phyloP scores from a whole-genome alignment of 148 eudicot species.

The Rhododendron vialii region DNA sequence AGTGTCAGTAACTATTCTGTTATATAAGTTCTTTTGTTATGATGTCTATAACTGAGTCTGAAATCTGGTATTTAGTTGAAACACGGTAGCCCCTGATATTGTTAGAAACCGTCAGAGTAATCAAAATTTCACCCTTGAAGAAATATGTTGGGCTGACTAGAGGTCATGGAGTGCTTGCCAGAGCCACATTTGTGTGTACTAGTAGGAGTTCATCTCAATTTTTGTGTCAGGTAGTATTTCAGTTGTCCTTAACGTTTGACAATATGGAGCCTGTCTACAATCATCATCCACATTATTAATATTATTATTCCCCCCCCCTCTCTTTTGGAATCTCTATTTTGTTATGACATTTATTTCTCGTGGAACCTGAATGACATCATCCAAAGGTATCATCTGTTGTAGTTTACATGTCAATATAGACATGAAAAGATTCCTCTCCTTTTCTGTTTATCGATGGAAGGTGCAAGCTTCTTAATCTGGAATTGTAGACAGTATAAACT shows the following conservation, averaged over 20 bases:
- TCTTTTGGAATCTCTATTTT: not conserved
- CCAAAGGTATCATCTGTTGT: not conserved
- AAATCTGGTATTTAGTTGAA: not conserved
- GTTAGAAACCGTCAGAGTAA: too few relatives aligned
- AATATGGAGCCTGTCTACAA: not conserved
- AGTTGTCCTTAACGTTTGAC: not conserved
- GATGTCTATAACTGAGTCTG: not conserved
- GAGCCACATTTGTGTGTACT: not conserved
- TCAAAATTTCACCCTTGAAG: not conserved
- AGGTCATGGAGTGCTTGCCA: not conserved
- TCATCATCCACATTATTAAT: not conserved
- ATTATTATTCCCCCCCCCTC: not conserved
- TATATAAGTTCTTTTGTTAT: not conserved
- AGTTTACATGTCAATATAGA: not conserved
- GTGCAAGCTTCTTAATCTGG: not conserved
- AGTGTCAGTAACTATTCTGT: not conserved
- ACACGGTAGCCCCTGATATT: not conserved
- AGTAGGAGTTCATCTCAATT: not conserved
- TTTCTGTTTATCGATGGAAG: not conserved
- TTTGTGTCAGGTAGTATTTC: not conserved
- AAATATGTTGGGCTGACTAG: not conserved
- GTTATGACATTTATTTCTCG: not conserved
- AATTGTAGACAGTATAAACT: not conserved
- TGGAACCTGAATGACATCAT: not conserved
- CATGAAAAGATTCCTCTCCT: not conserved